Conservation (phyloP, 306 rosid species). For the Quercus bicolor region DNA sequence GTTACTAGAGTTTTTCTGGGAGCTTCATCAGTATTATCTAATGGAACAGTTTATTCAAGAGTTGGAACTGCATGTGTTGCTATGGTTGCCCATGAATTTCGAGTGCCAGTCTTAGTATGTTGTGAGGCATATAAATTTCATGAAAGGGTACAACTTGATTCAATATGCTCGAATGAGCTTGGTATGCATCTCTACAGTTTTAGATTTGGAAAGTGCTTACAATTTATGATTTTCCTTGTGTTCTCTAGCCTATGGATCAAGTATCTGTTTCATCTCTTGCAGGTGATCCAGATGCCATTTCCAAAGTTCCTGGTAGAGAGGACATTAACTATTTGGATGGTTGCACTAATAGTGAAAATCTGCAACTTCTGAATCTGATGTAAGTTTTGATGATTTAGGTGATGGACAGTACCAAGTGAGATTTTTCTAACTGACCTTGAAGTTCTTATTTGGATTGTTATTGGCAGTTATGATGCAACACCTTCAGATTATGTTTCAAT, state of each 20-base stretch:
- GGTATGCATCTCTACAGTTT: constrained; percentile 29
- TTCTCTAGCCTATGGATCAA: not conserved
- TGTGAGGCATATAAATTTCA: constrained; percentile 67
- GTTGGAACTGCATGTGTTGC: constrained; percentile 63
- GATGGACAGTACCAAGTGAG: not conserved
- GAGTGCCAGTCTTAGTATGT: constrained; percentile 55
- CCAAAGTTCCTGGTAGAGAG: constrained; percentile 40
- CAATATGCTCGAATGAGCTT: constrained; percentile 60
- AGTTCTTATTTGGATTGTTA: constrained; percentile 11
- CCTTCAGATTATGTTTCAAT: constrained; percentile 43
- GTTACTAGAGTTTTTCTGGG: constrained; percentile 52
- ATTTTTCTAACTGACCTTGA: constrained; percentile 30
- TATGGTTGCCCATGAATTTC: constrained; percentile 59
- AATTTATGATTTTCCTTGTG: not conserved
- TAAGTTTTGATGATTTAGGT: constrained; percentile 21
- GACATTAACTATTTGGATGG: constrained; percentile 49
- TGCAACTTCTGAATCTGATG: constrained; percentile 58
- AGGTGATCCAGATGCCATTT: constrained; percentile 52
- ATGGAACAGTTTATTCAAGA: constrained; percentile 59
- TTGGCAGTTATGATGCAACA: constrained; percentile 60
- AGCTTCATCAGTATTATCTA: constrained; percentile 50
- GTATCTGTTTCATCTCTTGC: constrained; percentile 26
- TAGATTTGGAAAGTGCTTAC: not conserved
- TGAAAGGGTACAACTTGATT: constrained; percentile 61
- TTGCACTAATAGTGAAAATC: constrained; percentile 36